Conservation (phyloP, 495 filamentous ascomycete genomes). For the Astrocystis sublimbata region DNA sequence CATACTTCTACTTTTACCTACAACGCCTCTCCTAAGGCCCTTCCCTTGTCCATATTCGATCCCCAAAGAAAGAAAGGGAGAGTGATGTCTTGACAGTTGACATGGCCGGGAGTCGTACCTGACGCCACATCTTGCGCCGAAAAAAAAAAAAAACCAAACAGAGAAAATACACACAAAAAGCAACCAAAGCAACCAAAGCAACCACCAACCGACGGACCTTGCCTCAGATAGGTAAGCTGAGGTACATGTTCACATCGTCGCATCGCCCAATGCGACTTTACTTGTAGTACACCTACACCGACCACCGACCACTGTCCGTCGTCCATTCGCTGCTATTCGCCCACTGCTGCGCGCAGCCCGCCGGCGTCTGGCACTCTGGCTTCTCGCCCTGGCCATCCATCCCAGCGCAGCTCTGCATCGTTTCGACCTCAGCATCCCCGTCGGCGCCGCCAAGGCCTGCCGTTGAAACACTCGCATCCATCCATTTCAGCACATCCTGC, state of each 20-base stretch:
- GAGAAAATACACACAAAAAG: no score
- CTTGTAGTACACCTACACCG: no score
- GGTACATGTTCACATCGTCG: neutral
- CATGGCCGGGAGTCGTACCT: neutral
- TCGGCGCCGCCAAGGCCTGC: constrained; percentile 20
- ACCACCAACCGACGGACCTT: no score
- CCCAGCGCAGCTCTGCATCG: constrained; percentile 3
- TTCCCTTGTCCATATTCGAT: neutral
- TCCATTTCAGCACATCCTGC: constrained; percentile 9
- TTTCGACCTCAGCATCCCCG: constrained; percentile 16
- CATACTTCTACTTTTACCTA: neutral
- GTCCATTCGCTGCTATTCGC: no score
- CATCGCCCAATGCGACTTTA: constrained; percentile 1
- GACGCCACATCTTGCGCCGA: constrained; percentile 2
- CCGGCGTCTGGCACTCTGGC: no score
- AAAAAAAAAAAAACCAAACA: no score
- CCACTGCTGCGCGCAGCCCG: no score
- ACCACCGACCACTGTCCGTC: no score
- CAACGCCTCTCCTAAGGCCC: no score
- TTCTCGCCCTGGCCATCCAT: no score
- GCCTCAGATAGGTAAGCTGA: no score
- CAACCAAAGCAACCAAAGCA: no score
- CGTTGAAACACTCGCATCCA: constrained; percentile 22
- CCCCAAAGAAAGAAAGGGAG: neutral
- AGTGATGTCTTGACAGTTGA: neutral